Evolutionary conservation across 352 stramenopile species (phyloP), one percentile per base, ranked within the genome.

Genomic region (Phytophthora sojae): DNA sequence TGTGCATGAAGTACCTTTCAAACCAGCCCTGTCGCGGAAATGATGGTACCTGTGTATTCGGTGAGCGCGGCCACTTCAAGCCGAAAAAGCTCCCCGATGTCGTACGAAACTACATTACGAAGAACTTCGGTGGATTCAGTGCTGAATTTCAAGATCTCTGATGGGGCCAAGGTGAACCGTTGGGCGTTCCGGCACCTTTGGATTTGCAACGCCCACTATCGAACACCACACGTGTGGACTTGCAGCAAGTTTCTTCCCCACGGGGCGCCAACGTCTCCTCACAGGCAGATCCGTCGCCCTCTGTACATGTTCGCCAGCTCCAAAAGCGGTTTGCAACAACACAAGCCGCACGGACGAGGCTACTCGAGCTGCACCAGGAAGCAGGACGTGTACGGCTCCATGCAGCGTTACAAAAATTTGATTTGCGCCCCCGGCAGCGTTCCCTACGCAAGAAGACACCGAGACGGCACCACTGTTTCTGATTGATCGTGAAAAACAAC

Each of bases 401-500:
- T 45, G 37, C 8, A n/a, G 37, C 14, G 37, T 45, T 45, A 17
- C 37, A 45, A 9, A 45, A 45, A 45, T 45, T 15, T 45, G 37
- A 45, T 17, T 45, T 45, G 37, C 37, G 37, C 37, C 11, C 19
- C 37, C 37, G 14, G 37, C 14, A 45, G 37, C 37, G 12, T 19
- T n/a, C n/a, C 37, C 37, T 45, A 45, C 37, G 3, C 37, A 45
- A 45, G 37, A 45, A 45, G 37, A 1, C 37, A 45, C 2, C 37
- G 37, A 45, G 19, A 45, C 37, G 11, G 37, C 37, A 45, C 37
- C 37, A 19, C 8, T n/a, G 37, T 45, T 45, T 45, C 37, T 45
- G 37, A 45, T 45, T 45, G 37, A 45, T 45, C 37, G 37, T 45
- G 37, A n/a, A n/a, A 45, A 45, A 37, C 37, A 45, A 45, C 37